A percentile compares a stretch with the other conserved stretches of the same genome.
phyloP scores from a whole-genome alignment of 73 alveolate genomes.

The Symbiodinium natans region DNA sequence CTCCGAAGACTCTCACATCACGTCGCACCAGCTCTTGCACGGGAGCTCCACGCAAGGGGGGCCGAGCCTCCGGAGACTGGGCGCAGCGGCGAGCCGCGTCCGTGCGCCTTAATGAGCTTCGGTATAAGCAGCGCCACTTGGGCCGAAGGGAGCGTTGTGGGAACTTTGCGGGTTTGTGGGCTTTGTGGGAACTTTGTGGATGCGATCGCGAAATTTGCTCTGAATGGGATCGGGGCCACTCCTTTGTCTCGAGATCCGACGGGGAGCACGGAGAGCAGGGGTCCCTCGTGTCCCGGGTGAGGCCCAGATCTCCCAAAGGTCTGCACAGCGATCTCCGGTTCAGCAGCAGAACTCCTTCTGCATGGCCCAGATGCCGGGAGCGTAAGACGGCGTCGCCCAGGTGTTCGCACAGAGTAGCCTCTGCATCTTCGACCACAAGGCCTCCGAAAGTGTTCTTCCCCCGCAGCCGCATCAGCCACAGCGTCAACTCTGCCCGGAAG shows the following conservation, averaged over 20 bases:
- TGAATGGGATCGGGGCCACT: too few relatives aligned
- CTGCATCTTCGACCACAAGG: constrained; percentile 46
- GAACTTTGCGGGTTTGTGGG: neutral
- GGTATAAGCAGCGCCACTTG: too few relatives aligned
- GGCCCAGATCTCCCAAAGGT: constrained; percentile 54
- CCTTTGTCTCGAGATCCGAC: neutral
- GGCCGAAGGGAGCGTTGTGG: neutral
- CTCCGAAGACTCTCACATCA: too few relatives aligned
- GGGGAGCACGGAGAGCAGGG: neutral
- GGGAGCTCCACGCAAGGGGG: neutral
- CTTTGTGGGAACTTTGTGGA: too few relatives aligned
- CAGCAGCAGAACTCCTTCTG: constrained; percentile 76
- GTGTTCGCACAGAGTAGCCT: constrained; percentile 67
- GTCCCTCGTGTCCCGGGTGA: neutral
- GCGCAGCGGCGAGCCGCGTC: neutral
- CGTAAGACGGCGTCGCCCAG: constrained; percentile 70
- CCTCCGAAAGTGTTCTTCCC: constrained; percentile 20
- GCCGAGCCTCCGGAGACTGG: neutral
- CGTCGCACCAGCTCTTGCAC: neutral
- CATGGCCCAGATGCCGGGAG: constrained; percentile 59
- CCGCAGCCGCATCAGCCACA: constrained; percentile 65
- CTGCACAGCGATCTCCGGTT: constrained; percentile 44
- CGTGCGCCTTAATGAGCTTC: neutral
- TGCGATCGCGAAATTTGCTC: too few relatives aligned
- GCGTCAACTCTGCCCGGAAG: constrained; percentile 78